Conservation (phyloP, 1,284 basidiomycete species). For the Puccinia hordei region DNA sequence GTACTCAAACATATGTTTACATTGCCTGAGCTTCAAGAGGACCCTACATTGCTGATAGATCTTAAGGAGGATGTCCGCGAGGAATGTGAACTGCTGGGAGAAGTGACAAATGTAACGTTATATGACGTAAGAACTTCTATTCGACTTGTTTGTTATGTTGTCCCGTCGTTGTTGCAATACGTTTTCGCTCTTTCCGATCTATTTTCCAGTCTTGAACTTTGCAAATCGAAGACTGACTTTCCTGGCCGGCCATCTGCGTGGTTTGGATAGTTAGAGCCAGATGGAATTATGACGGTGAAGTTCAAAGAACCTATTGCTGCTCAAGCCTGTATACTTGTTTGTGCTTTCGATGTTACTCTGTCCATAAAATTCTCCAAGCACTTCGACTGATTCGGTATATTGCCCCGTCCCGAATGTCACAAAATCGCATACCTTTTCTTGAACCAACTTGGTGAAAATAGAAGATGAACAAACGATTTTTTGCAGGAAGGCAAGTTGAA, state of each 20-base stretch:
- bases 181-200: not conserved
- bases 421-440: not conserved
- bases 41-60: conserved; percentile 82
- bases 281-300: conserved; percentile 94
- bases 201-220: not conserved
- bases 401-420: conserved; percentile 21
- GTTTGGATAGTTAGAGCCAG: conserved; percentile 74
- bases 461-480: conserved; percentile 96
- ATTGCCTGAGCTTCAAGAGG: conserved; percentile 79
- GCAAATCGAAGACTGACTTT: conserved; percentile 1
- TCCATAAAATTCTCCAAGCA: not conserved
- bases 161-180: not conserved
- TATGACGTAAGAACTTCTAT: conserved; percentile 74
- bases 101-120: conserved; percentile 92
- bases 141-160: not conserved
- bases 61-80: conserved; percentile 94
- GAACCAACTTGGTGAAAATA: conserved; percentile 57
- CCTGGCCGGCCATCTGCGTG: not conserved
- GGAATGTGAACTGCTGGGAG: conserved; percentile 85
- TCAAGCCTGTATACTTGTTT: conserved; percentile 79
- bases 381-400: not conserved
- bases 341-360: conserved; percentile 56
- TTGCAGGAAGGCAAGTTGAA: conserved; percentile 78
- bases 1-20: conserved; percentile 96
- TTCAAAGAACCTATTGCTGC: conserved; percentile 86